These are phyloP conservation scores for Pseudozyma pruni DNA, from an alignment of 1,284 basidiomycete genomes.

Conservation along the genomic window DNA sequence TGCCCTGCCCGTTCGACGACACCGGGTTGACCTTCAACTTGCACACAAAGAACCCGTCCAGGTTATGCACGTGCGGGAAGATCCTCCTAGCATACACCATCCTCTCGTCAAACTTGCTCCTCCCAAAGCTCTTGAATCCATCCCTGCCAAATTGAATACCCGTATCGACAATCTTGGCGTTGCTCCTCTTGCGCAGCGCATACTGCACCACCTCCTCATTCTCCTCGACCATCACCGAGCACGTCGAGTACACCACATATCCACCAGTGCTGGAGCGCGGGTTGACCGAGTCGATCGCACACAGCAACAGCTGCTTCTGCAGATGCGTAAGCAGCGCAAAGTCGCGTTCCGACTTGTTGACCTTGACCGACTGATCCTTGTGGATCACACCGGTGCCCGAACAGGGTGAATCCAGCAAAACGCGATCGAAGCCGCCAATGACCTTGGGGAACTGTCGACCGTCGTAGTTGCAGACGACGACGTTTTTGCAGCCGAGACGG, in stretches of 20 bases:
- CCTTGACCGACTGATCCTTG: constrained; percentile 96
- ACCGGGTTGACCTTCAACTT: constrained; percentile 83
- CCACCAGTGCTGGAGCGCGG: constrained; percentile 90
- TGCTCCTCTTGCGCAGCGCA: constrained; percentile 94
- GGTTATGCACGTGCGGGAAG: constrained; percentile 70
- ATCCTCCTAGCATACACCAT: constrained; percentile 70
- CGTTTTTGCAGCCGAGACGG: constrained; percentile 96
- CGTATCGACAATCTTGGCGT: constrained; percentile 91
- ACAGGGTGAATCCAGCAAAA: constrained; percentile 95
- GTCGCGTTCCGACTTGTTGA: constrained; percentile 97
- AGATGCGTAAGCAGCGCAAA: constrained; percentile 89
- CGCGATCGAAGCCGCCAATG: constrained; percentile 97
- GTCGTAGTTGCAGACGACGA: constrained; percentile 96
- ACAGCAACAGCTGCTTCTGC: constrained; percentile 97
- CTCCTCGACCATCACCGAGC: constrained; percentile 97
- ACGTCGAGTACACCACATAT: constrained; percentile 97
- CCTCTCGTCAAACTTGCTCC: constrained; percentile 84
- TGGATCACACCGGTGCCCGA: constrained; percentile 98
- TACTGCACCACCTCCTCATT: constrained; percentile 99
- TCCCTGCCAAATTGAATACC: constrained; percentile 92
- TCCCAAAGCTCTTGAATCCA: constrained; percentile 88
- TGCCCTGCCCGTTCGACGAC: constrained; percentile 23
- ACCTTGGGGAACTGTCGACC: constrained; percentile 99
- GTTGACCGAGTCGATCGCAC: constrained; percentile 94
- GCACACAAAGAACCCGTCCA: constrained; percentile 99